Evolutionary conservation across 2,329 filamentous ascomycete genomes (phyloP), one percentile per base, ranked within the genome.

Genomic region (Xylaria sp.): DNA sequence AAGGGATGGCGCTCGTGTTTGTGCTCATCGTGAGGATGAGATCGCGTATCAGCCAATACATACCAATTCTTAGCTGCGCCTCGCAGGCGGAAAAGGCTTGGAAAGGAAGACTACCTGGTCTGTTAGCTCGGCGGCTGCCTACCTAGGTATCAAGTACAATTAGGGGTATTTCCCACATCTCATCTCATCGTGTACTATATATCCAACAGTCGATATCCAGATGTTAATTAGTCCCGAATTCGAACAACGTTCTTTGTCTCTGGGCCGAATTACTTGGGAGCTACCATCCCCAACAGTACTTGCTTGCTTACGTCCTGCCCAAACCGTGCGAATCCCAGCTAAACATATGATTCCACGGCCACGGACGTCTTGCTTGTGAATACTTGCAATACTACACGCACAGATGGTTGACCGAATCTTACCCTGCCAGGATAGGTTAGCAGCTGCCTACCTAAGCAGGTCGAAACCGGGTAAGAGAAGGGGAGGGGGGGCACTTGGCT

Each of bases 401-500:
- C 11, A 45, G 28, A n/a, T 12, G 28, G 38, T 33, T 42, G 42
- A 45, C 55, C 54, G 47, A 62, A 42, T 53, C 38, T 6, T 51
- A 52, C 38, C 31, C 42, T 37, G 19, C 31, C 14, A n/a, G 35
- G 37, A 55, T 43, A 19, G 5, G 9, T 37, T 4, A 4, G 43
- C 54, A 59, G 50, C 42, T 60, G 56, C 60, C 60, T 60, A 55
- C 50, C 60, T 63, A 47, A 47, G 50, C 47, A 62, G 55, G 54
- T 58, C 33, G n/a, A 53, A 43, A 62, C 8, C 25, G n/a, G n/a
- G n/a, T n/a, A 33, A 25, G 50, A 25, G 12, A 14, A 17, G 17
- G 15, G 40, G 53, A n/a, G 46, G 25, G 31, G n/a, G n/a, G n/a
- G n/a, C n/a, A n/a, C 21, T 47, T 23, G 49, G 38, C 23, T 49